These are phyloP conservation scores for Kuraishia cidri DNA, from an alignment of 805 yeast species.

Conservation along the genomic window DNA sequence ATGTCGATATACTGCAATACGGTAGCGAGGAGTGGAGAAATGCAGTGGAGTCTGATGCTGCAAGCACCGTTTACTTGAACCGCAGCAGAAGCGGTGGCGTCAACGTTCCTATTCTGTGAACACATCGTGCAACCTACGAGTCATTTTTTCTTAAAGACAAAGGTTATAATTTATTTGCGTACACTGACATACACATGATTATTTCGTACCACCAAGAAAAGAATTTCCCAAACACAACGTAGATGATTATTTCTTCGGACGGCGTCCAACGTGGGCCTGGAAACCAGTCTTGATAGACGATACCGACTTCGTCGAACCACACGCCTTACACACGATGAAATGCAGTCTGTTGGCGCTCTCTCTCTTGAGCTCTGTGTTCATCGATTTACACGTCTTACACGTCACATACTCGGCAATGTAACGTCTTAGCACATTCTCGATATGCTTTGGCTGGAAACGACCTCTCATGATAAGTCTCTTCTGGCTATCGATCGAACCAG, in stretches of 20 bases:
- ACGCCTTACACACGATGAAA: constrained; percentile 94
- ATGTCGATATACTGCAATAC: constrained; percentile 4
- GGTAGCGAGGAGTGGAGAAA: constrained; percentile 1
- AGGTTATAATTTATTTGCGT: too few relatives aligned
- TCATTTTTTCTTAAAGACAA: too few relatives aligned
- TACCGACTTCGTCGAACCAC: constrained; percentile 97
- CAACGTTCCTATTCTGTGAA: too few relatives aligned
- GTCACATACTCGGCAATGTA: constrained; percentile 96
- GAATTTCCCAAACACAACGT: too few relatives aligned
- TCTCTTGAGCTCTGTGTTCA: constrained; percentile 92
- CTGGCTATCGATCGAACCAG: constrained; percentile 98
- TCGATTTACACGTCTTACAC: constrained; percentile 97
- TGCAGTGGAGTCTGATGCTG: not conserved
- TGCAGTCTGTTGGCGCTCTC: constrained; percentile 95
- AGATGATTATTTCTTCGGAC: constrained; percentile 49
- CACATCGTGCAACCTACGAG: too few relatives aligned
- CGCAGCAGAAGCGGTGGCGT: too few relatives aligned
- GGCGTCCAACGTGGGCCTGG: constrained; percentile 95
- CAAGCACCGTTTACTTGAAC: too few relatives aligned
- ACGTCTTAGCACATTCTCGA: constrained; percentile 93
- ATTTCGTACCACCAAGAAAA: too few relatives aligned
- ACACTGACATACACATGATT: too few relatives aligned
- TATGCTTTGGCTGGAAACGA: constrained; percentile 94
- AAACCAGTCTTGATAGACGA: constrained; percentile 98
- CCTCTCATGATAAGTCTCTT: constrained; percentile 96